A percentile compares a stretch with the other conserved stretches of the same genome.
phyloP scores from a whole-genome alignment of 331 rosid genomes.

The Prunus yedoensis region DNA sequence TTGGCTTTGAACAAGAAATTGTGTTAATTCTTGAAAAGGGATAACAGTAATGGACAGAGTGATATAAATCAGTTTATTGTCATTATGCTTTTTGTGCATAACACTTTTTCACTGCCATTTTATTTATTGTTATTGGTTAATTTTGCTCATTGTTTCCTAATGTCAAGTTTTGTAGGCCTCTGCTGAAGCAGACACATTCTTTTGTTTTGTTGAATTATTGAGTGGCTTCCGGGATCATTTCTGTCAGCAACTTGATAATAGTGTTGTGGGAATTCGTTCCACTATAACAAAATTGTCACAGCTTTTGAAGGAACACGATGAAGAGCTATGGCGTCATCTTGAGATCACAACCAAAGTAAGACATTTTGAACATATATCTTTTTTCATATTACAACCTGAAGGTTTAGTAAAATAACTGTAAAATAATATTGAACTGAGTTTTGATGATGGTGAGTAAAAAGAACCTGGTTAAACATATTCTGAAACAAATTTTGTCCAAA shows the following conservation, averaged over 20 bases:
- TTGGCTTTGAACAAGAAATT: not conserved
- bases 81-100: not conserved
- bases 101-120: not conserved
- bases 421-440: too few species aligned
- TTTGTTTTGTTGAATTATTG: conserved; percentile 95
- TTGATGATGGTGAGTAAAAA: too few species aligned
- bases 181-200: conserved; percentile 97
- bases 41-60: not conserved
- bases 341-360: conserved; percentile 95
- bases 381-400: not conserved
- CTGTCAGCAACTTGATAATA: conserved; percentile 96
- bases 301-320: conserved; percentile 92
- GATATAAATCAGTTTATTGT: not conserved
- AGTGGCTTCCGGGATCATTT: conserved; percentile 96
- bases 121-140: not conserved
- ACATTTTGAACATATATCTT: conserved; percentile 1
- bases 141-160: conserved; percentile 34
- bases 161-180: conserved; percentile 59
- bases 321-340: conserved; percentile 99
- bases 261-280: conserved; percentile 98
- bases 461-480: too few species aligned
- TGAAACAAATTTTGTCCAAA: too few species aligned
- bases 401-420: too few species aligned
- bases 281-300: conserved; percentile 86
- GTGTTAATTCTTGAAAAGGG: not conserved